A percentile compares a stretch with the other conserved stretches of the same genome.
These are phyloP conservation scores for Colletotrichum noveboracense DNA, from an alignment of 2,329 filamentous ascomycete species.

Conservation along the genomic window DNA sequence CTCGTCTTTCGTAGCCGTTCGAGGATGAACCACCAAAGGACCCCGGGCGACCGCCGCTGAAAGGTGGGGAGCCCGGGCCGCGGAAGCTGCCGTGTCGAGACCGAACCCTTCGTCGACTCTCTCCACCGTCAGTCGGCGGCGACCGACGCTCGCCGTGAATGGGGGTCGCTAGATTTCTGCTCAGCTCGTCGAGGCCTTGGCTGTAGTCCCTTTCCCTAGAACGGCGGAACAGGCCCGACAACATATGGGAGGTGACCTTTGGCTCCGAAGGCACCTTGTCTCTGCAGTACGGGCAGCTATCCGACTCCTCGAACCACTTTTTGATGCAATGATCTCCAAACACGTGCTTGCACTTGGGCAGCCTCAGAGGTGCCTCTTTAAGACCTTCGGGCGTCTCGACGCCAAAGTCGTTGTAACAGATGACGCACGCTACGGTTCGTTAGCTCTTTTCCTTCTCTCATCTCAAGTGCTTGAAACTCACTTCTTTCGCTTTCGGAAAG, in stretches of 20 bases:
- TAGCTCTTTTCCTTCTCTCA: neutral
- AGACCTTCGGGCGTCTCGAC: constrained; percentile 62
- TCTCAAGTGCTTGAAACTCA: constrained; percentile 34
- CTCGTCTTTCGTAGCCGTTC: neutral
- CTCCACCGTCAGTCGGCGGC: constrained; percentile 13
- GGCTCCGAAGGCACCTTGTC: constrained; percentile 62
- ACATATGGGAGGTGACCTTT: neutral
- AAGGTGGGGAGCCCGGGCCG: constrained; percentile 14
- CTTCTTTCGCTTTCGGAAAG: constrained; percentile 53
- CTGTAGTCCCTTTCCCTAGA: constrained; percentile 1
- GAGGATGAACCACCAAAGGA: neutral
- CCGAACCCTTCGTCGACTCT: constrained; percentile 13
- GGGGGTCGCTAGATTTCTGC: neutral
- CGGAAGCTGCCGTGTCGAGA: constrained; percentile 8
- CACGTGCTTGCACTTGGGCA: constrained; percentile 68
- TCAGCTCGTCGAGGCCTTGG: neutral
- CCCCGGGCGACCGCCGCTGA: neutral
- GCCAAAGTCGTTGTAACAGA: constrained; percentile 70
- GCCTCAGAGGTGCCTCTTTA: constrained; percentile 59
- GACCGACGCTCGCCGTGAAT: constrained; percentile 16
- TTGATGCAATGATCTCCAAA: constrained; percentile 70
- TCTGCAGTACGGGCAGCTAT: constrained; percentile 69
- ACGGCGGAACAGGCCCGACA: neutral
- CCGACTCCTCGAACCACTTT: constrained; percentile 68
- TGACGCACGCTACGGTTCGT: constrained; percentile 56